Evolutionary conservation across 768 basidiomycete genomes (phyloP), one percentile per base, ranked within the genome.

Genomic region (Pleurotus pulmonarius): DNA sequence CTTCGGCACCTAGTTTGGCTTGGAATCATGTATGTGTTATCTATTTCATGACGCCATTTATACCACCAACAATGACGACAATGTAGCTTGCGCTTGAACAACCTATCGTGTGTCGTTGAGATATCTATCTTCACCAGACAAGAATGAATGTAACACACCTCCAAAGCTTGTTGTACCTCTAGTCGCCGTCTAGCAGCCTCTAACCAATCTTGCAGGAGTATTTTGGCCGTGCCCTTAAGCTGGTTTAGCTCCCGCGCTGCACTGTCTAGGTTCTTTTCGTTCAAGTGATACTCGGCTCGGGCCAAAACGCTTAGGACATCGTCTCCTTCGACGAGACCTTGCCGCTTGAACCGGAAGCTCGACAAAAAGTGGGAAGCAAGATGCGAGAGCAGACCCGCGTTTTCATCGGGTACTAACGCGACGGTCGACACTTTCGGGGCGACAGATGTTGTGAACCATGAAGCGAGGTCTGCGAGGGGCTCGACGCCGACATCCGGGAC

Each of bases 221-320:
- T 67, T 70, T 86, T 89, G 13, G 89, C 89, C 57, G 89, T 84
- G 1, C 95, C 96, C 34, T 78, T 83, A 55, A 99, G 73, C 70
- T 93, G 90, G 69, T 98, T 99, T 25, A 98, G 76, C 72, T 98
- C 95, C 55, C 96, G 79, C 37, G 94, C 77, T 16, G 96, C 96
- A 61, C 76, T 80, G 62, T 95, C 96, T 57, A 99, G 71, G 65
- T 98, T 93, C 77, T 97, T 94, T 75, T 95, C 92, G 58, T 87
- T 87, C 66, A 98, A 71, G 69, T 91, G 83, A 68, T 90, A 86
- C 73, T 97, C 92, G 4, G 94, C 94, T 47, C 97, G 76, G 3
- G 94, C 86, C 37, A 99, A 68, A 56, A 93, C 88, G 63, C 90
- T 93, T 56, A 92, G 73, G 29, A 94, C 90, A 67, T 98, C 96